Conservation (phyloP, 305 asterid species). For the Caryopteris hybrid region DNA sequence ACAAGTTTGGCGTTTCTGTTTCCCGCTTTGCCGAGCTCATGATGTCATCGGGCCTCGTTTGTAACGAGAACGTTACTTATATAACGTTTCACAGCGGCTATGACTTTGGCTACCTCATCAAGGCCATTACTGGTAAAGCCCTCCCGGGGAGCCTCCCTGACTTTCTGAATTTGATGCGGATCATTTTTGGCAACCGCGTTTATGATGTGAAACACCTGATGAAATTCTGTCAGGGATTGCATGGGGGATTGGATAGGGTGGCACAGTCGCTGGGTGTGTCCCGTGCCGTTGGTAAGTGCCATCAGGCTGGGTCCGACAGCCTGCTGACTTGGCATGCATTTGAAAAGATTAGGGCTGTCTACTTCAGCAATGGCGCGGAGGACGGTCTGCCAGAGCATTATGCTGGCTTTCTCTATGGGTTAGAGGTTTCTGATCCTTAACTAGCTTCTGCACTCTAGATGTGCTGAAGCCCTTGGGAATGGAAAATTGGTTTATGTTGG, state of each 20-base stretch:
- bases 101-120: conserved; percentile 79
- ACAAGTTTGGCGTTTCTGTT: conserved; percentile 31
- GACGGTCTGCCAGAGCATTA: conserved; percentile 38
- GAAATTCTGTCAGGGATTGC: conserved; percentile 54
- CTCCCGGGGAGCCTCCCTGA: conserved; percentile 47
- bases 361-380: conserved; percentile 32
- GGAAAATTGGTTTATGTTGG: conserved; percentile 14
- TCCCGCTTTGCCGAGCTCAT: conserved; percentile 54
- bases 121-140: conserved; percentile 55
- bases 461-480: conserved; percentile 21
- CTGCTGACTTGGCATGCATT: conserved; percentile 75
- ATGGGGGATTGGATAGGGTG: conserved; percentile 78
- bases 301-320: conserved; percentile 94
- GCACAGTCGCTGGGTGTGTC: conserved; percentile 42
- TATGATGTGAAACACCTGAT: conserved; percentile 82
- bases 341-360: conserved; percentile 47
- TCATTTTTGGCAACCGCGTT: conserved; percentile 54
- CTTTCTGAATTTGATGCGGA: conserved; percentile 47
- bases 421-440: conserved; percentile 41
- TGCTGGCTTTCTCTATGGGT: conserved; percentile 84
- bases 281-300: conserved; percentile 64
- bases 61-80: conserved; percentile 51
- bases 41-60: conserved; percentile 71
- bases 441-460: conserved; percentile 27
- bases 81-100: conserved; percentile 76